Evolutionary conservation across 208 protist species (phyloP).

Genomic region (Crithidia acanthocephali): DNA sequence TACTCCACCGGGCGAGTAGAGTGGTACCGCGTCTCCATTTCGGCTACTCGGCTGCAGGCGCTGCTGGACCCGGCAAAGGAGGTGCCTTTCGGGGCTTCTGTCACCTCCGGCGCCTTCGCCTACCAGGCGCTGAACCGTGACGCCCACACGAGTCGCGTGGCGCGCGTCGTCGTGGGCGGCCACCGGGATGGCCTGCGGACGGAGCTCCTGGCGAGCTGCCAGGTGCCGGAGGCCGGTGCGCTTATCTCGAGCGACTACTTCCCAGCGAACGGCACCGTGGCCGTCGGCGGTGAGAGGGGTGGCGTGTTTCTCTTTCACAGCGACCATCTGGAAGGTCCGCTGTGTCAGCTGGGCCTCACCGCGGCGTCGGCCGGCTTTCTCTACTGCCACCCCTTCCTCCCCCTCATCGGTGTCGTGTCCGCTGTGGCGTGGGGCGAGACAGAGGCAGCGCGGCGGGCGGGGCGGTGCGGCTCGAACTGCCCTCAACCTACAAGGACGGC

Average conservation of each 20-base stretch:
- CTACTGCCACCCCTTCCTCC: constrained; percentile 83
- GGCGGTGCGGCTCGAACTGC: no score
- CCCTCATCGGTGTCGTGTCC: constrained; percentile 63
- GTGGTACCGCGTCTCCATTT: constrained; percentile 79
- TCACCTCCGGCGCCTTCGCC: constrained; percentile 29
- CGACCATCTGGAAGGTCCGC: constrained; percentile 46
- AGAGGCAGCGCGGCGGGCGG: constrained; percentile 1
- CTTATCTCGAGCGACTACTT: constrained; percentile 82
- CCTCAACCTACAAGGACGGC: no score
- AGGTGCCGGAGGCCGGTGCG: constrained; percentile 47
- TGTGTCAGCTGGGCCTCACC: constrained; percentile 45
- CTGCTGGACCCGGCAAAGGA: constrained; percentile 31
- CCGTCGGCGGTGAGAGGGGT: constrained; percentile 55
- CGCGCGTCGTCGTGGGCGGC: constrained; percentile 34
- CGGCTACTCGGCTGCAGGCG: constrained; percentile 30
- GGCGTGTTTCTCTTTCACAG: constrained; percentile 57
- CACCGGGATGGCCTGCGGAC: constrained; percentile 42
- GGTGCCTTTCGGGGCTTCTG: constrained; percentile 19
- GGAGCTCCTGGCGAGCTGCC: constrained; percentile 36
- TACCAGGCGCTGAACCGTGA: constrained; percentile 36
- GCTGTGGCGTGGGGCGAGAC: constrained; percentile 31
- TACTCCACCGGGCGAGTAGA: constrained; percentile 65
- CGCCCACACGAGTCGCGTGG: constrained; percentile 19
- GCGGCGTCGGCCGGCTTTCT: constrained; percentile 43
- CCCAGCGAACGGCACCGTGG: constrained; percentile 57